Base-by-base conservation (phyloP, 2,329 filamentous ascomycete species). In the Fusarium sp. region DNA sequence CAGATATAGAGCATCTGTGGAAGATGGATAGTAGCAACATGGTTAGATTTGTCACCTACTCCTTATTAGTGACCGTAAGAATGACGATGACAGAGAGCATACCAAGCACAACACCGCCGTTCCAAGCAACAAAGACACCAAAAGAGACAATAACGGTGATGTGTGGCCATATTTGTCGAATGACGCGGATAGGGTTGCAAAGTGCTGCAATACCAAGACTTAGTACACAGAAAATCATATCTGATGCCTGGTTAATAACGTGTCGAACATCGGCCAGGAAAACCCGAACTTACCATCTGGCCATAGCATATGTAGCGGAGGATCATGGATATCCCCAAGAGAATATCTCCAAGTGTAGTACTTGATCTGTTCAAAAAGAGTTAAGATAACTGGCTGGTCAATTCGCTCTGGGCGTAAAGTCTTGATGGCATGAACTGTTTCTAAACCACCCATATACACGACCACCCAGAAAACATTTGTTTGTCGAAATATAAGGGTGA, bases 381-480 rank as follows among this genome's bases (percentile, higher is more conserved):
- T 79, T 4, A 67, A 67, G 55, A 79, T 76, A 4, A 32, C 50
- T 1, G 79, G 78, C 23, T 74, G 74, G 8, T 75, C 67, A 4
- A 75, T 75, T 0, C 72, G 67, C 20, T 73, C 59, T 0, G 80
- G 79, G 17, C 72, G 76, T 27, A 86, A 73, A 5, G 71, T 78
- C 73, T 83, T 86, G 61, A 87, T 78, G 19, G 80, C 83, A 69
- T 85, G 83, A 3, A 88, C 77, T 43, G 81, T 79, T 76, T 90
- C 85, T 41, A 88, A 63, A 7, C 85, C 89, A 20, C 91, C 91
- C 72, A 93, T 87, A 73, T 92, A 93, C 0, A 94, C 83, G 1
- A 92, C 90, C 0, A 94, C 90, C 96, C 96, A 99, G 76, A 99
- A 97, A 56, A 98, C 91, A 73, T 99, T 99, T 0, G 96, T 99